phyloP scores from a whole-genome alignment of 805 yeast species.

The Wickerhamomyces tratensis region DNA sequence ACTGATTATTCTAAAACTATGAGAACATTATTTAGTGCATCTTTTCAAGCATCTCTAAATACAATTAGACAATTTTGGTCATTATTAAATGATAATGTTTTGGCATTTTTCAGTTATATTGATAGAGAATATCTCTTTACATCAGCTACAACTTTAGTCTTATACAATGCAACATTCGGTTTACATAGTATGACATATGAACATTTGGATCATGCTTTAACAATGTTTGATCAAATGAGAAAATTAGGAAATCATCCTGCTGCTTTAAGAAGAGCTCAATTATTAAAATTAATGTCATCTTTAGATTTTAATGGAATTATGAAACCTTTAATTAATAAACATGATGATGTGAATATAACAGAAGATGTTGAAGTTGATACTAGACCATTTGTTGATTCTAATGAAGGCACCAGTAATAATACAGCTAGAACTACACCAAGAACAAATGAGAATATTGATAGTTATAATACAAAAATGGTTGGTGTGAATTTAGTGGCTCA shows the following conservation, averaged over 20 bases:
- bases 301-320: slow-evolving; percentile 62
- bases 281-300: slow-evolving; percentile 52
- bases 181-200: slow-evolving; percentile 66
- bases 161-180: slow-evolving; percentile 75
- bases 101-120: slow-evolving; percentile 80
- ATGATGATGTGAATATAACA: slow-evolving; percentile 33
- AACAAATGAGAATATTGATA: neutral
- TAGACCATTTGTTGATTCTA: neutral
- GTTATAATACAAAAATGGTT: slow-evolving; percentile 11
- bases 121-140: slow-evolving; percentile 76
- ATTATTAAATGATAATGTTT: slow-evolving; percentile 65
- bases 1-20: slow-evolving; percentile 60
- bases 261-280: slow-evolving; percentile 61
- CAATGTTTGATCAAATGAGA: slow-evolving; percentile 65
- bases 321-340: slow-evolving; percentile 45
- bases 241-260: slow-evolving; percentile 77
- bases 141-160: slow-evolving; percentile 61
- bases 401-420: neutral
- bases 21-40: slow-evolving; percentile 60
- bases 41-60: slow-evolving; percentile 74
- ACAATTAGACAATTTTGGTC: slow-evolving; percentile 70
- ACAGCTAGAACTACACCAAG: neutral
- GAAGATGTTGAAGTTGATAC: slow-evolving; percentile 13
- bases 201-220: slow-evolving; percentile 65
- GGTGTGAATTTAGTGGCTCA: no score